Base-by-base conservation (phyloP, 805 yeast species). In the Scheffersomyces coipomensis region DNA sequence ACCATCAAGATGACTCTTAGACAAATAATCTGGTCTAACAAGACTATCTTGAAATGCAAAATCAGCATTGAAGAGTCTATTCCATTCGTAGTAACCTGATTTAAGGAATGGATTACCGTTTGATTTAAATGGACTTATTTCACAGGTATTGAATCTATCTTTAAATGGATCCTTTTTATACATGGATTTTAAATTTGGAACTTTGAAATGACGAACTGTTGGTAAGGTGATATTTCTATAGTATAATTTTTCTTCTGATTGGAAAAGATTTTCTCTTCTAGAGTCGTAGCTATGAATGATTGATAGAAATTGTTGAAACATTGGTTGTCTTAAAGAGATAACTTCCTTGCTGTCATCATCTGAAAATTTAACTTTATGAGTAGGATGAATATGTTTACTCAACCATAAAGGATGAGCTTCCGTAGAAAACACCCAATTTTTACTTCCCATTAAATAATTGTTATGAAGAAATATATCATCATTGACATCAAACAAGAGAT, bases 321-420 rank as follows among this genome's bases (percentile, higher is more conserved):
- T 16, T 34, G 17, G 33, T 21, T 31, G 22, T 29, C 38, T 29
- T 27, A 36, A 29, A 30, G 22, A 11, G 10, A 22, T 18, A 21
- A 31, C 21, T 12, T 34, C 23, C 9, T 15, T 13, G 5, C 19
- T 23, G 13, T 25, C 19, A 12, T 26, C 29, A 5, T 26, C 16
- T 16, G 23, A 18, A 40, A 35, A 15, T n/a, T 38, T 19, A 2
- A 19, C 16, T 24, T 34, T 43, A 36, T 37, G 40, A 11, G 17
- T 22, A 11, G 49, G 37, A 27, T 38, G 37, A 39, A 51, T 10
- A 23, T 41, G 30, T 31, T 53, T 41, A 34, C 77, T 77, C 38
- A 75, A 68, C 95, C 96, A 88, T 45, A 89, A 58, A 3, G 96
- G 96, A 59, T 90, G 98, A 0, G 90, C 97, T 53, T 90, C 98